phyloP scores from a whole-genome alignment of 2,329 filamentous ascomycete species.

The Aspergillus amoenus region DNA sequence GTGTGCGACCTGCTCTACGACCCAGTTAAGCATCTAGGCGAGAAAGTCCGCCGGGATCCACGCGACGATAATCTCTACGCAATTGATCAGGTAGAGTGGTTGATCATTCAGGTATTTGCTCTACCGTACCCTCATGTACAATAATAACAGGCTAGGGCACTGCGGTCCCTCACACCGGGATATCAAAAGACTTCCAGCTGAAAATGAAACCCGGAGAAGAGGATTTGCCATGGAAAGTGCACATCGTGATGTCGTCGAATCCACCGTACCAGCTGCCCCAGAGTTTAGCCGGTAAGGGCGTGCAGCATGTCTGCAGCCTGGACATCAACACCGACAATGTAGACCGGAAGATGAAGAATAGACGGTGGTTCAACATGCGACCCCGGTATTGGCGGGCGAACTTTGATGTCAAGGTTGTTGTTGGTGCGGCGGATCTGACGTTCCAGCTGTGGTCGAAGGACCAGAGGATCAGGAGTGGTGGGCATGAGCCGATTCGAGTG shows the following conservation, averaged over 20 bases:
- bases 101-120: slow-evolving; percentile 30
- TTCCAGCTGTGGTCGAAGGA: slow-evolving; percentile 36
- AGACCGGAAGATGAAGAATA: slow-evolving; percentile 36
- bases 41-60: slow-evolving; percentile 28
- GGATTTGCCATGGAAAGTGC: slow-evolving; percentile 26
- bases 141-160: slow-evolving; percentile 14
- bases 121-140: neutral
- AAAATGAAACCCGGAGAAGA: slow-evolving; percentile 26
- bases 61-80: slow-evolving; percentile 34
- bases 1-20: slow-evolving; percentile 34
- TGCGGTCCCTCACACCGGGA: slow-evolving; percentile 22
- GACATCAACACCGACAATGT: slow-evolving; percentile 27
- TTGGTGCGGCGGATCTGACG: slow-evolving; percentile 35
- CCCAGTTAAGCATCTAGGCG: slow-evolving; percentile 26
- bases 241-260: slow-evolving; percentile 34
- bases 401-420: slow-evolving; percentile 33
- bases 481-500: slow-evolving; percentile 32
- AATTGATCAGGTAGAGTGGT: slow-evolving; percentile 36
- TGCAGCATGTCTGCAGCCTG: slow-evolving; percentile 30
- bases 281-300: slow-evolving; percentile 23
- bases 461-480: slow-evolving; percentile 21
- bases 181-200: slow-evolving; percentile 27
- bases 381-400: slow-evolving; percentile 30
- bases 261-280: slow-evolving; percentile 23
- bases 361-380: slow-evolving; percentile 34